Percentiles rank a stretch among this genome's conserved stretches.
These are phyloP conservation scores for Cyanidium caldarium DNA, from an alignment of 23 red algal genomes.

Conservation along the genomic window DNA sequence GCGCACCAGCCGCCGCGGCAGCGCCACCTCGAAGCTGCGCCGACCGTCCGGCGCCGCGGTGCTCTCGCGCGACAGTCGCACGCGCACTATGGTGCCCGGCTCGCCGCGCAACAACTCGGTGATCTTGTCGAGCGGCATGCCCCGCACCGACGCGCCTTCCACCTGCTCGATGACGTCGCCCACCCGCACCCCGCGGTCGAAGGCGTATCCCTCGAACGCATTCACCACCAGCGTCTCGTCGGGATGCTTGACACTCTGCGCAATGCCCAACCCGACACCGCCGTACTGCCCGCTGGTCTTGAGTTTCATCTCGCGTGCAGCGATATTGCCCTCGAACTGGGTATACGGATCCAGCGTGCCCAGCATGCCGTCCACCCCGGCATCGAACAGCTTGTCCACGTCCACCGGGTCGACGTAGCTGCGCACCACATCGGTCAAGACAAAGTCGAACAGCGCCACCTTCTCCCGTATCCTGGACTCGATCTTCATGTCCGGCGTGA, in stretches of 20 bases:
- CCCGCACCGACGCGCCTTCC: constrained; percentile 32
- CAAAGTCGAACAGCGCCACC: constrained; percentile 71
- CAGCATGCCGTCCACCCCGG: constrained; percentile 92
- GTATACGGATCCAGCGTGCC: constrained; percentile 92
- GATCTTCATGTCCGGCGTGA: neutral
- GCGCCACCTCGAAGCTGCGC: constrained; percentile 17
- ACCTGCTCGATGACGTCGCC: constrained; percentile 64
- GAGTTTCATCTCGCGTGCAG: constrained; percentile 68
- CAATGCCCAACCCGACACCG: constrained; percentile 84
- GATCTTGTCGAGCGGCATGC: constrained; percentile 27
- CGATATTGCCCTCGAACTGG: constrained; percentile 71
- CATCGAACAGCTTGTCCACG: constrained; percentile 80
- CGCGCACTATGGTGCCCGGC: constrained; percentile 48
- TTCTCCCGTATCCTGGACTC: constrained; percentile 49
- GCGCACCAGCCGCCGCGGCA: constrained; percentile 36
- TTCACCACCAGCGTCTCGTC: constrained; percentile 42
- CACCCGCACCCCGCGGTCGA: constrained; percentile 74
- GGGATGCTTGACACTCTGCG: constrained; percentile 11
- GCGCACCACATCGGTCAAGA: constrained; percentile 56
- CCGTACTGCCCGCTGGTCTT: constrained; percentile 73
- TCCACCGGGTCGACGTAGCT: constrained; percentile 85
- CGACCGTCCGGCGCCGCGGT: neutral
- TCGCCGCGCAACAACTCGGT: constrained; percentile 76
- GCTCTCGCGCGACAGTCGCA: constrained; percentile 36
- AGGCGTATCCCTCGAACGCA: constrained; percentile 95